Evolutionary conservation across 306 rosid species (phyloP).

Genomic region (Rosa rugosa): DNA sequence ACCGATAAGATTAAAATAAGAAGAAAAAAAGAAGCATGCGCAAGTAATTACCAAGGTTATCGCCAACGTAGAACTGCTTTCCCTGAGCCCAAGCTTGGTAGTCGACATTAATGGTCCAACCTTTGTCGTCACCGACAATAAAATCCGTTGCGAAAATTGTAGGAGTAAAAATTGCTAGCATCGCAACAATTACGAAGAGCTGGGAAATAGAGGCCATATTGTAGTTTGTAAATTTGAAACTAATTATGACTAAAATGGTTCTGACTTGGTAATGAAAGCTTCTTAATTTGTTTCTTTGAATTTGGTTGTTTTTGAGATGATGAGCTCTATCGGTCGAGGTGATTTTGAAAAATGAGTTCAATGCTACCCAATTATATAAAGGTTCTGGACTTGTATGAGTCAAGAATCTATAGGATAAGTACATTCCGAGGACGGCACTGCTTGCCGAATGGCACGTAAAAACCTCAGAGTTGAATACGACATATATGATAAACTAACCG

Average conservation of each 20-base stretch:
- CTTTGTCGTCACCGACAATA: constrained; percentile 33
- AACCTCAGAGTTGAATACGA: background rate
- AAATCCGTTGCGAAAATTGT: constrained; percentile 21
- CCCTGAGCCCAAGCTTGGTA: constrained; percentile 37
- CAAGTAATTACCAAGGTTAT: constrained; percentile 29
- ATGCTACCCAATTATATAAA: background rate
- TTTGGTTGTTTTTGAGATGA: background rate
- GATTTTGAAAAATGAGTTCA: background rate
- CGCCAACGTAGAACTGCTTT: constrained; percentile 37
- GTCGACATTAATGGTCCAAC: constrained; percentile 35
- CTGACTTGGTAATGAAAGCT: background rate
- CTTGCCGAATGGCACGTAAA: background rate
- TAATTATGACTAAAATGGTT: background rate
- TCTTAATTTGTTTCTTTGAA: background rate
- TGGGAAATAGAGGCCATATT: constrained; percentile 25
- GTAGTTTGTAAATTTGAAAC: constrained; percentile 16
- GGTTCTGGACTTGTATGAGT: background rate
- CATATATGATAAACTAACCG: background rate
- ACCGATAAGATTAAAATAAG: background rate
- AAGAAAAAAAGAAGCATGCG: background rate
- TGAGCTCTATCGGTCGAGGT: background rate
- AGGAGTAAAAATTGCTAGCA: constrained; percentile 20
- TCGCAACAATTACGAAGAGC: constrained; percentile 13
- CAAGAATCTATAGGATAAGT: background rate
- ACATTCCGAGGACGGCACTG: background rate